phyloP scores from a whole-genome alignment of 2,329 filamentous ascomycete species.

The Colletotrichum tropicicola region DNA sequence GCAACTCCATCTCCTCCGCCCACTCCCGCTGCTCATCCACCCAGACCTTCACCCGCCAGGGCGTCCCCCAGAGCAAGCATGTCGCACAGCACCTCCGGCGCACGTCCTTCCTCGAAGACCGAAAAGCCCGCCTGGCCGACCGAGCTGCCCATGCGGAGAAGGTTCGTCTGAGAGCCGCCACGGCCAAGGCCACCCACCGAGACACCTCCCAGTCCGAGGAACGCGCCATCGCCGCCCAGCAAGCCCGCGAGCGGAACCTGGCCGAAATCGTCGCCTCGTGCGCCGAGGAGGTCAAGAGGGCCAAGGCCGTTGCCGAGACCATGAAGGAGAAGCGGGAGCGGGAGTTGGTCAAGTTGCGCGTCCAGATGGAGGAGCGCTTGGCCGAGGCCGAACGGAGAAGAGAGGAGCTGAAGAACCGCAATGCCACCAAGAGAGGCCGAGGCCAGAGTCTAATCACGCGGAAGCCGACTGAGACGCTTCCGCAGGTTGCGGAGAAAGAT shows the following conservation, averaged over 20 bases:
- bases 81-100: constrained; percentile 82
- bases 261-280: constrained; percentile 84
- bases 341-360: constrained; percentile 73
- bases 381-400: constrained; percentile 80
- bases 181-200: constrained; percentile 74
- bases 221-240: constrained; percentile 78
- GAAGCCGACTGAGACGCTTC: constrained; percentile 58
- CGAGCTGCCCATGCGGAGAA: constrained; percentile 85
- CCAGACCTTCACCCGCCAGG: constrained; percentile 62
- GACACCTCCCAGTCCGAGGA: constrained; percentile 77
- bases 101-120: constrained; percentile 81
- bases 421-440: constrained; percentile 59
- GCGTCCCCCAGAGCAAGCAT: constrained; percentile 77
- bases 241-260: constrained; percentile 81
- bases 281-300: constrained; percentile 83
- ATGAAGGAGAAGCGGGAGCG: constrained; percentile 84
- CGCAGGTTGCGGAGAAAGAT: constrained; percentile 58
- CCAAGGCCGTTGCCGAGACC: constrained; percentile 83
- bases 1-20: constrained; percentile 81
- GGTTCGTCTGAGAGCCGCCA: constrained; percentile 78
- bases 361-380: constrained; percentile 82
- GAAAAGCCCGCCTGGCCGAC: constrained; percentile 82
- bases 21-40: constrained; percentile 74
- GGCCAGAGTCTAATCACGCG: constrained; percentile 61
- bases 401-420: constrained; percentile 68